These are phyloP conservation scores for Pleurotus ostreatus DNA, from an alignment of 768 basidiomycete genomes.

Conservation along the genomic window DNA sequence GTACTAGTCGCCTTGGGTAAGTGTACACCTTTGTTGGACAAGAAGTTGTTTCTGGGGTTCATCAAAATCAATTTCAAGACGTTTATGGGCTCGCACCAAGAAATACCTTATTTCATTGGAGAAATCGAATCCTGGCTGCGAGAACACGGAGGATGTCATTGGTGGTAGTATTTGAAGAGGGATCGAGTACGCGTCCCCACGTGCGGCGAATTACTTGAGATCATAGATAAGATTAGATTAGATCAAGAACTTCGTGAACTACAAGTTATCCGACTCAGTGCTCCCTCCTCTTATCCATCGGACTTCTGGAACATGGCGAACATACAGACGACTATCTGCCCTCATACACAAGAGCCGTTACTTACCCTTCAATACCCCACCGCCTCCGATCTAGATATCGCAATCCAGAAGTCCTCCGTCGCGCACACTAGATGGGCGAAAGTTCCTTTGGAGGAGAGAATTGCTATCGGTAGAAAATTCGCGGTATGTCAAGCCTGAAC, in stretches of 20 bases:
- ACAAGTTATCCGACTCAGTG: too few relatives aligned
- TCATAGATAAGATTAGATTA: background rate
- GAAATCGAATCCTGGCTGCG: slow-evolving; percentile 69
- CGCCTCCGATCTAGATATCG: slow-evolving; percentile 52
- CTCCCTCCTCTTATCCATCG: too few relatives aligned
- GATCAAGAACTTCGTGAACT: background rate
- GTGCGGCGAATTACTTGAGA: background rate
- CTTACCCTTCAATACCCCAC: slow-evolving; percentile 66
- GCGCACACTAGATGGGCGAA: slow-evolving; percentile 78
- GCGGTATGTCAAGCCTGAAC: slow-evolving; percentile 19
- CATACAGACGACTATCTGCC: slow-evolving; percentile 78
- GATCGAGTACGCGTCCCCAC: slow-evolving; percentile 4
- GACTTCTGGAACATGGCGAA: slow-evolving; percentile 24
- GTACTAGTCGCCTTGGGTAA: slow-evolving; percentile 86
- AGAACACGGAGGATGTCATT: slow-evolving; percentile 39
- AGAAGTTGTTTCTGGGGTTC: slow-evolving; percentile 62
- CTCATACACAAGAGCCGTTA: slow-evolving; percentile 71
- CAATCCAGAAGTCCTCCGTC: slow-evolving; percentile 49
- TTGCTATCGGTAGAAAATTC: slow-evolving; percentile 57
- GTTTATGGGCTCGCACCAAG: background rate
- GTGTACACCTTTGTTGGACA: slow-evolving; percentile 65
- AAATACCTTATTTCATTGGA: slow-evolving; percentile 65
- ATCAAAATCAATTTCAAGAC: background rate
- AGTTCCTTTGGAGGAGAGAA: slow-evolving; percentile 67
- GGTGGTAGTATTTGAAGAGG: slow-evolving; percentile 32